phyloP scores from a whole-genome alignment of 208 protist species.

The Leishmania tropica region DNA sequence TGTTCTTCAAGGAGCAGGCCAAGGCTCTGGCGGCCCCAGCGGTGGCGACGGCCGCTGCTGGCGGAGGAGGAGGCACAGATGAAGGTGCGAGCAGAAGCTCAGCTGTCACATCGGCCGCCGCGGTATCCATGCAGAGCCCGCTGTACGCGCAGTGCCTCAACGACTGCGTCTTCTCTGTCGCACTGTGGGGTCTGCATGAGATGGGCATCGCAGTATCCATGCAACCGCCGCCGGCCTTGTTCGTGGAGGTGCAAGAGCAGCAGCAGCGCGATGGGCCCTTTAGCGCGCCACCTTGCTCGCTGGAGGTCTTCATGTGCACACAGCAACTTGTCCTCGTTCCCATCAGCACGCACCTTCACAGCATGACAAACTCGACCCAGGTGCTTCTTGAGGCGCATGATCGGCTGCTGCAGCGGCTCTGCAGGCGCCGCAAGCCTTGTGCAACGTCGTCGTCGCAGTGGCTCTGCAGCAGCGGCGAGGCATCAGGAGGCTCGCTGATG shows the following conservation, averaged over 20 bases:
- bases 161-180: slow-evolving; percentile 31
- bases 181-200: slow-evolving; percentile 39
- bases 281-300: slow-evolving; percentile 11
- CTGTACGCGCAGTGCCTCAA: slow-evolving; percentile 38
- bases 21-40: background rate
- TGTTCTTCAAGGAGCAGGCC: slow-evolving; percentile 30
- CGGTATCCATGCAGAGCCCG: slow-evolving; percentile 11
- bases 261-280: background rate
- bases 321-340: slow-evolving; percentile 32
- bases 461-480: background rate
- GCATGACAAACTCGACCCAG: slow-evolving; percentile 23
- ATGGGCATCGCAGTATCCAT: slow-evolving; percentile 28
- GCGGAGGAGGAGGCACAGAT: background rate
- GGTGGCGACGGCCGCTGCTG: background rate
- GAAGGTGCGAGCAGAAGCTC: background rate
- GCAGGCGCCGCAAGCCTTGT: slow-evolving; percentile 2
- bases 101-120: background rate
- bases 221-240: slow-evolving; percentile 28
- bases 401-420: slow-evolving; percentile 26
- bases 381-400: slow-evolving; percentile 31
- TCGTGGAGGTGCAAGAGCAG: slow-evolving; percentile 27
- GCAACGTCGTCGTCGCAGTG: slow-evolving; percentile 7
- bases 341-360: slow-evolving; percentile 17
- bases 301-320: slow-evolving; percentile 31
- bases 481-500: background rate